Evolutionary conservation across 2,329 filamentous ascomycete genomes (phyloP), one percentile per base, ranked within the genome.

Genomic region (Pseudogymnoascus destructans): DNA sequence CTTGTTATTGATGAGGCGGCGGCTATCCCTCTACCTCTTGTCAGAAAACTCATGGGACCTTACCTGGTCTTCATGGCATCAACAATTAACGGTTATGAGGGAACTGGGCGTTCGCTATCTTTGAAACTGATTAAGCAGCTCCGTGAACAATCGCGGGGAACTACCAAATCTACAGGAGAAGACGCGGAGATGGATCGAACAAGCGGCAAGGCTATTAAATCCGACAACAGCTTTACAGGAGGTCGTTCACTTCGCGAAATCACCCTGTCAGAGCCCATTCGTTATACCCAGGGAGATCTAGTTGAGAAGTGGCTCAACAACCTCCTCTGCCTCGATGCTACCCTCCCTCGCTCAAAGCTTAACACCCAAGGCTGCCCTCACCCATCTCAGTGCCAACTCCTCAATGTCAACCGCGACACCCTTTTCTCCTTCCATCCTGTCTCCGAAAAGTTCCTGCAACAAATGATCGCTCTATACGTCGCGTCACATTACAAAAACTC

Each of bases 21-120:
- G 10, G 95, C 95, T 1, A 98, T 98, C 62, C 93, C 95, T 10
- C 73, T 98, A 9, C 93, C 93, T 0, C 75, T 97, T 2, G 93
- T 98, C 6, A 81, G 86, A 65, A 96, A 96, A 73, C 78, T 98
- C 38, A 91, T 98, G 82, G 93, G 93, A 0, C 92, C 92, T 11
- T 98, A 98, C 71, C 77, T 98, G 35, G 90, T 97, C 7, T 98
- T 98, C 73, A 97, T 98, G 93, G 90, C 95, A 0, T 98, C 93
- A 0, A 98, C 93, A 1, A 96, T 98, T 74, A 97, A 97, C 69
- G 93, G 93, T 60, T 98, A 98, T 70, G 93, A 98, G 74, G 93
- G 93, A 59, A 98, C 93, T 5, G 93, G 93, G 38, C 84, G 93
- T 59, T 97, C 93, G 0, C 78, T 98, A 5, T 97, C 93, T 0